Evolutionary conservation across 495 filamentous ascomycete genomes (phyloP).

Genomic region (Penicillium goetzii): DNA sequence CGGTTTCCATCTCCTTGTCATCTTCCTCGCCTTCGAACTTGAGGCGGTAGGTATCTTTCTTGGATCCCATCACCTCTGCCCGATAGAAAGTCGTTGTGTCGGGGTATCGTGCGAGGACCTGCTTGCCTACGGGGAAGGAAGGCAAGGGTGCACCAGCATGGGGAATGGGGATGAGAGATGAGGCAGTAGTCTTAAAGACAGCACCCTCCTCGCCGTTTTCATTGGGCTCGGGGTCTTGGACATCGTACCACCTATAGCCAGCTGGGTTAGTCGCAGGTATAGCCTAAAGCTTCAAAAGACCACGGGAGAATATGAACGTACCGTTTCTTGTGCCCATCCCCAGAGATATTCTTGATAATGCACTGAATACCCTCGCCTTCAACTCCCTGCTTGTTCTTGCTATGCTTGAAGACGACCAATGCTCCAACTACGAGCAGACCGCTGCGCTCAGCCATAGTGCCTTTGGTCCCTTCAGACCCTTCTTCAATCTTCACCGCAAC

Average conservation of each 20-base stretch:
- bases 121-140: constrained; percentile 76
- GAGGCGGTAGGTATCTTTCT: constrained; percentile 66
- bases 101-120: constrained; percentile 81
- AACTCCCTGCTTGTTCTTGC: constrained; percentile 67
- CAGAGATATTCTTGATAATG: constrained; percentile 79
- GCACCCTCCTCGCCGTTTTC: constrained; percentile 70
- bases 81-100: constrained; percentile 97
- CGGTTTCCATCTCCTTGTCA: constrained; percentile 78
- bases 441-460: constrained; percentile 52
- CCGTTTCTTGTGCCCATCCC: constrained; percentile 82
- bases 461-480: constrained; percentile 54
- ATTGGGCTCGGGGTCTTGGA: constrained; percentile 91
- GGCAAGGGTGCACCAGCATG: constrained; percentile 58
- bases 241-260: constrained; percentile 67
- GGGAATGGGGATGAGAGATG: constrained; percentile 84
- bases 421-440: constrained; percentile 67
- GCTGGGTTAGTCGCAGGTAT: background rate
- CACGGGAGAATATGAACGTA: constrained; percentile 28
- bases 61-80: constrained; percentile 82
- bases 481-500: constrained; percentile 59
- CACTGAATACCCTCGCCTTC: constrained; percentile 82
- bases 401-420: constrained; percentile 84
- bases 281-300: background rate
- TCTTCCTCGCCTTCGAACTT: constrained; percentile 89
- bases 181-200: constrained; percentile 77